Evolutionary conservation across 2,329 filamentous ascomycete species (phyloP).

Genomic region (Colletotrichum sp.): DNA sequence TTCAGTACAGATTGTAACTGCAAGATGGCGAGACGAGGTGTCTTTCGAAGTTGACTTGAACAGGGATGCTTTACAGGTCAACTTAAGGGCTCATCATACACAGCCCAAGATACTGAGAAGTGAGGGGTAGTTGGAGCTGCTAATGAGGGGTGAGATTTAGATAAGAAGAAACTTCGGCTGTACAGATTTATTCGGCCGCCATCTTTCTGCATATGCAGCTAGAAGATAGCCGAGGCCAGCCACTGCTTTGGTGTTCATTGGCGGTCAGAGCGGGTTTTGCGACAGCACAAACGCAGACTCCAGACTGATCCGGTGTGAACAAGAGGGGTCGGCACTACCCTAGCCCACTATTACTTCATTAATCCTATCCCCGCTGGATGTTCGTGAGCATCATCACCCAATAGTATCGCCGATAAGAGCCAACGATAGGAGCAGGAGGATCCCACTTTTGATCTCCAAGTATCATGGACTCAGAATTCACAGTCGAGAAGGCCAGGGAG

Average conservation of each 20-base stretch:
- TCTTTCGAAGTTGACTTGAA: not conserved
- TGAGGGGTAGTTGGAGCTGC: not conserved
- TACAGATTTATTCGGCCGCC: not conserved
- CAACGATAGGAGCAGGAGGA: not conserved
- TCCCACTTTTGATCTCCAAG: not conserved
- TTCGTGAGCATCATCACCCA: not conserved
- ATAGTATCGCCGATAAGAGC: not conserved
- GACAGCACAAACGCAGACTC: not conserved
- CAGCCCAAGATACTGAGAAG: not conserved
- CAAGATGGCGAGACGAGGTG: not conserved
- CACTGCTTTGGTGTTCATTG: not conserved
- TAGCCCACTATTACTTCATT: not conserved
- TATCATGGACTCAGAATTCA: not conserved
- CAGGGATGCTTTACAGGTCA: not conserved
- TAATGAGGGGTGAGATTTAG: not conserved
- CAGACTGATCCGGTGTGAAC: not conserved
- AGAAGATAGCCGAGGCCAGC: not conserved
- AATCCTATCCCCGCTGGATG: not conserved
- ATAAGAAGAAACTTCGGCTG: not conserved
- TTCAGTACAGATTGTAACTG: not conserved
- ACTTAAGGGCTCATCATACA: not conserved
- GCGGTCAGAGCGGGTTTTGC: not conserved
- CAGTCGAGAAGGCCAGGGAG: conserved; percentile 53
- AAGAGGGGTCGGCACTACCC: not conserved
- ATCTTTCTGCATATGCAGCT: not conserved